Evolutionary conservation across 2,329 filamentous ascomycete species (phyloP).

Genomic region (Raffaelea deltoideospora): DNA sequence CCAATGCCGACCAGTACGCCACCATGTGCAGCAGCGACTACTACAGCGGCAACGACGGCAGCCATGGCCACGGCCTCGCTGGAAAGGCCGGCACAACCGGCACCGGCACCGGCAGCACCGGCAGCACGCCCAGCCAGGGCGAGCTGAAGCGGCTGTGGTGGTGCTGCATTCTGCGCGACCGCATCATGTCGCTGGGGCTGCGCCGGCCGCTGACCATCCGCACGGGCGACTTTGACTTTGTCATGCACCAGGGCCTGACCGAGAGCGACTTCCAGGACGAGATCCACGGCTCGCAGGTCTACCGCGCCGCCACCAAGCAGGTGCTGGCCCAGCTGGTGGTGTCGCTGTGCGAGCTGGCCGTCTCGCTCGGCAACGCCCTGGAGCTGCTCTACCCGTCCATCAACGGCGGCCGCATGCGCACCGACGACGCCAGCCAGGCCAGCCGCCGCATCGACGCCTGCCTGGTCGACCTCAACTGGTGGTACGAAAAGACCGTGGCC

Average conservation of each 20-base stretch:
- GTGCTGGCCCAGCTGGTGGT: constrained; percentile 2
- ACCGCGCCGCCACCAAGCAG: constrained; percentile 4
- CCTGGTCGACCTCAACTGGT: not conserved
- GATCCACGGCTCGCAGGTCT: constrained; percentile 12
- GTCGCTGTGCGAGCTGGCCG: constrained; percentile 3
- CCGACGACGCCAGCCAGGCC: not conserved
- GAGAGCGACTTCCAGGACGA: constrained; percentile 71
- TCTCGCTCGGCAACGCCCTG: not conserved
- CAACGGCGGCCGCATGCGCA: not conserved
- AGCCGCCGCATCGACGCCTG: not conserved
- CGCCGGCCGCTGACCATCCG: constrained; percentile 81
- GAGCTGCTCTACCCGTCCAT: not conserved
- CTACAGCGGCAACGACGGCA: too few relatives aligned
- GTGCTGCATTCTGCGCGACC: constrained; percentile 91
- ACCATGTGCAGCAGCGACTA: too few relatives aligned
- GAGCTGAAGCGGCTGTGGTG: constrained; percentile 95
- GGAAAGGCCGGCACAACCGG: too few relatives aligned
- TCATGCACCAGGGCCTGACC: constrained; percentile 49
- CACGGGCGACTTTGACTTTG: constrained; percentile 81
- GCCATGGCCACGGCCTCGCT: too few relatives aligned
- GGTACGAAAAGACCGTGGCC: not conserved
- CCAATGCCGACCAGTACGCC: constrained; percentile 2
- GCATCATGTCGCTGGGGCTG: constrained; percentile 84
- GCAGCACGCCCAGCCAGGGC: constrained; percentile 22
- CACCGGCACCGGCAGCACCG: not conserved